Base-by-base conservation (phyloP, 805 yeast species). In the Metschnikowia proteae region DNA sequence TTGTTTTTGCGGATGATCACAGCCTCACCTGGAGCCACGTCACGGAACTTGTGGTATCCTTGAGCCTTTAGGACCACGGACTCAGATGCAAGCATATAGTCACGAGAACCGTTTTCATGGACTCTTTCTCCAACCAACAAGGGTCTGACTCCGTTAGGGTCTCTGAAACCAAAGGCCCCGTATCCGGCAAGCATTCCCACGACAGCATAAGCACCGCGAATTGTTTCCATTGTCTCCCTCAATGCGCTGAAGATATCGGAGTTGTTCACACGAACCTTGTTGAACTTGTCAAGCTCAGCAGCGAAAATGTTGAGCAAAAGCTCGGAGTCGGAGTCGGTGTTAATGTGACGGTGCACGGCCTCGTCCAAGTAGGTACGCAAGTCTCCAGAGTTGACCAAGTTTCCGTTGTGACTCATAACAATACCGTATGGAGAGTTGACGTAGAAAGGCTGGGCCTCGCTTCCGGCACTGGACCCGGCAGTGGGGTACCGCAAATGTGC, bases 361-460 rank as follows among this genome's bases (percentile, higher is more conserved):
- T 89, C 96, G 66, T 94, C 99, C 73, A 94, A 78, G 64, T 86
- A 86, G 58, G 81, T 74, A 60, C 83, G 79, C 60, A 94, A 77
- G 50, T 86, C 86, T 10, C 74, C 80, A 4, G 94, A 87, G 68
- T 94, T 94, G 52, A 92, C 96, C 60, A 94, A 76, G 68, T 94
- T 94, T 62, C 99, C 99, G 66, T 94, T 92, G 68, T 94, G 99
- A 47, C 92, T 81, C 64, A 94, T 65, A 39, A 87, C 80, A 53
- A 94, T 85, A 49, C 99, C 99, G 62, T 90, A 94, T 2, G 99
- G 99, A 38, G 96, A 83, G 73, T 94, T 94, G 55, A 94, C 99
- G 63, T 94, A 94, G 64, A 94, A 94, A 4, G 99, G 99, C 73
- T 94, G 99, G 3, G 99, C 99, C 71, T 94, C 99, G 49, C 96